Percentiles rank a stretch among this genome's conserved stretches.
Conservation (phyloP, 2,329 filamentous ascomycete genomes). For the Rhynchosporium secalis region DNA sequence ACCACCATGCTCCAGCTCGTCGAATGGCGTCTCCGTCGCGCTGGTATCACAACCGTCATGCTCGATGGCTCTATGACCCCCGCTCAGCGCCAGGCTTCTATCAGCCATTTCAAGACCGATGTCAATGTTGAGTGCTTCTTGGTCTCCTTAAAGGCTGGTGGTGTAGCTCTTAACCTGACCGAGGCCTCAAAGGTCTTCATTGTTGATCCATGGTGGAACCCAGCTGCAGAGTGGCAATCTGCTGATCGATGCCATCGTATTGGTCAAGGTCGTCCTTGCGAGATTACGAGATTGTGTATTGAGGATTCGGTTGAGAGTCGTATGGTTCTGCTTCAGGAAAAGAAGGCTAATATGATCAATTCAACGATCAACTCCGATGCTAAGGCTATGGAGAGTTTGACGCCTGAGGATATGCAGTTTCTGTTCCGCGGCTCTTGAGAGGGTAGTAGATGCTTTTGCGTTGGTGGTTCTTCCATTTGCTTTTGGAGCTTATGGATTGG, state of each 20-base stretch:
- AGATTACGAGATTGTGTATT: slow-evolving; percentile 91
- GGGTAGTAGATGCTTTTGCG: neutral
- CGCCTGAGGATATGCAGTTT: slow-evolving; percentile 91
- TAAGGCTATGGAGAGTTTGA: slow-evolving; percentile 86
- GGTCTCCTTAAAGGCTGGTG: slow-evolving; percentile 92
- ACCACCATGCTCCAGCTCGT: slow-evolving; percentile 97
- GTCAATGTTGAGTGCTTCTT: slow-evolving; percentile 93
- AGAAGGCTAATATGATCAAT: slow-evolving; percentile 98
- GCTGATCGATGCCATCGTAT: slow-evolving; percentile 94
- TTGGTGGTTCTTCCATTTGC: too few species aligned
- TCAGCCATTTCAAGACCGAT: slow-evolving; percentile 96
- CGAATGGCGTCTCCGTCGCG: slow-evolving; percentile 92
- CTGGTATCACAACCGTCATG: slow-evolving; percentile 98
- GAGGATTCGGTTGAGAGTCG: slow-evolving; percentile 96
- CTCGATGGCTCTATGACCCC: slow-evolving; percentile 97
- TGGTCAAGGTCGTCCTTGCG: slow-evolving; percentile 89
- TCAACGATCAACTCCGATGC: slow-evolving; percentile 95
- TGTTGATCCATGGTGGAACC: slow-evolving; percentile 99
- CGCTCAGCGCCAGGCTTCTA: slow-evolving; percentile 86
- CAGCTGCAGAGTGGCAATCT: slow-evolving; percentile 99
- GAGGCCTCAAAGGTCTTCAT: slow-evolving; percentile 96
- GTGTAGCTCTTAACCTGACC: slow-evolving; percentile 91
- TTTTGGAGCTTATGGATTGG: too few species aligned
- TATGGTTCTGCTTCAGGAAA: slow-evolving; percentile 95
- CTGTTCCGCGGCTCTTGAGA: slow-evolving; percentile 70